Conservation (phyloP, 345 rosid species). For the Melaleuca alternifolia region DNA sequence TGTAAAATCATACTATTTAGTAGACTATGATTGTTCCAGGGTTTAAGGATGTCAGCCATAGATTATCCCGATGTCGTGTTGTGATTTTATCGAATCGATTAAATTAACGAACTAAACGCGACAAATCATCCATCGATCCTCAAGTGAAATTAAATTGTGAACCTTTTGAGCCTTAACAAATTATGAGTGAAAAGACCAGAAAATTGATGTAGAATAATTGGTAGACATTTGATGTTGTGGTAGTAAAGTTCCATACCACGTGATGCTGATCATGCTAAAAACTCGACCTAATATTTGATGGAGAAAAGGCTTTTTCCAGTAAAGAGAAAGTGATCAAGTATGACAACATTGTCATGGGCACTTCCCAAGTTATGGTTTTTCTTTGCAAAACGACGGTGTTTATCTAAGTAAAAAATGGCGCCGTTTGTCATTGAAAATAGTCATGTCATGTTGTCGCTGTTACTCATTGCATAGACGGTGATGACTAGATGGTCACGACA, state of each 20-base stretch:
- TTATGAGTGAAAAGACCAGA: not conserved
- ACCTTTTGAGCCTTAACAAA: not conserved
- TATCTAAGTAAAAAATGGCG: no score
- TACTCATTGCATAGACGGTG: not conserved
- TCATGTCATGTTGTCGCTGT: not conserved
- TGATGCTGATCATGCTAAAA: not conserved
- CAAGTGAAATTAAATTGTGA: no score
- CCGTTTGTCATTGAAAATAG: not conserved
- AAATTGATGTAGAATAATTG: not conserved
- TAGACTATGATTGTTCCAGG: not conserved
- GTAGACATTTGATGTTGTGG: no score
- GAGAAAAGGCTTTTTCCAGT: not conserved
- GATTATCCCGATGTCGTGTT: no score
- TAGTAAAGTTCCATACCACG: no score
- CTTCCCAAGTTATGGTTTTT: no score
- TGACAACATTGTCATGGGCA: no score
- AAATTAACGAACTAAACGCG: no score
- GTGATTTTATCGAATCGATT: no score
- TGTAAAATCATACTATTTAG: no score
- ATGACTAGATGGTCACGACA: not conserved
- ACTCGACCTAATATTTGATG: not conserved
- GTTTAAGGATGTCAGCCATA: not conserved
- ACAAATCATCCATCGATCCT: no score
- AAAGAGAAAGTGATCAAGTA: not conserved
- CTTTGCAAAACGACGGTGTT: no score